Percentiles rank a stretch among this genome's conserved stretches.
Evolutionary conservation across 805 yeast species (phyloP).

Genomic region (Nakazawaea wickerhamii): DNA sequence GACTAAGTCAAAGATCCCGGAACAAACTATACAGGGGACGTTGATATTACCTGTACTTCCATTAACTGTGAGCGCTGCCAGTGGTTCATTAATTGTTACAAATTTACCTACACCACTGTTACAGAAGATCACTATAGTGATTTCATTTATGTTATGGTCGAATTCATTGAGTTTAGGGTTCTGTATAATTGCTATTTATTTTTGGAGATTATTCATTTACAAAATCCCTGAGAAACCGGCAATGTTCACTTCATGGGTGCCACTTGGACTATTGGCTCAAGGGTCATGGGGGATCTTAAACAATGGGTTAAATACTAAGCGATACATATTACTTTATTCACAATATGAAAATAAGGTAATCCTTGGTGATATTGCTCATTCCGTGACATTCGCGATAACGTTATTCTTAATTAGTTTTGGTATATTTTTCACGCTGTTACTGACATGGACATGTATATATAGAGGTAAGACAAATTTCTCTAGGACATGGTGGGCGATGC

Average conservation of each 20-base stretch:
- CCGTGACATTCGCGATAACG: slow-evolving; percentile 3
- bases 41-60: slow-evolving; percentile 75
- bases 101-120: slow-evolving; percentile 37
- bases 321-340: slow-evolving; percentile 7
- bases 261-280: slow-evolving; percentile 84
- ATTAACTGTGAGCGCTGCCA: slow-evolving; percentile 66
- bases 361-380: slow-evolving; percentile 9
- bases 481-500: slow-evolving; percentile 73
- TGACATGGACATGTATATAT: slow-evolving; percentile 24
- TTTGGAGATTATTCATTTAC: slow-evolving; percentile 52
- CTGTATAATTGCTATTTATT: slow-evolving; percentile 48
- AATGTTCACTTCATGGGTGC: slow-evolving; percentile 67
- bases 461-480: slow-evolving; percentile 29
- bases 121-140: slow-evolving; percentile 46
- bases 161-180: slow-evolving; percentile 61
- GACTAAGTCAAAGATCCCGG: slow-evolving; percentile 27
- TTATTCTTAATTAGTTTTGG: slow-evolving; percentile 19
- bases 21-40: slow-evolving; percentile 45
- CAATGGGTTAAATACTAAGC: slow-evolving; percentile 40
- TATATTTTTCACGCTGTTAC: slow-evolving; percentile 29
- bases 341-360: slow-evolving; percentile 1
- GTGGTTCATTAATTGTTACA: slow-evolving; percentile 53
- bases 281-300: slow-evolving; percentile 65
- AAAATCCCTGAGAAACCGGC: slow-evolving; percentile 51
- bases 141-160: slow-evolving; percentile 60